Conservation (phyloP, 2,329 filamentous ascomycete genomes). For the Calonectria henricotiae region DNA sequence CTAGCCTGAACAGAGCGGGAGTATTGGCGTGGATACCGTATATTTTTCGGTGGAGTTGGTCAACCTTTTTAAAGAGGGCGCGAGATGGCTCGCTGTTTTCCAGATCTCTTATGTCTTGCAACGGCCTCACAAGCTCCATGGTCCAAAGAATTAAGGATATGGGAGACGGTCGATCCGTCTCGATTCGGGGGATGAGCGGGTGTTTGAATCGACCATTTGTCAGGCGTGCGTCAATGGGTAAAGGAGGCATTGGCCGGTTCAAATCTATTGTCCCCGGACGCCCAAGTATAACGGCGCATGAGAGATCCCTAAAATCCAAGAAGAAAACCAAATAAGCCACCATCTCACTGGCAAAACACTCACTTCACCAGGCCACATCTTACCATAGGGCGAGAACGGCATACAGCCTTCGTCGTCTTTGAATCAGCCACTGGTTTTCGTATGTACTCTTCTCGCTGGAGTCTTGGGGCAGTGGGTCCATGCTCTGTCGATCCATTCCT, state of each 20-base stretch:
- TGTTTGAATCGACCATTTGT: slow-evolving; percentile 66
- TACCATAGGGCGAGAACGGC: slow-evolving; percentile 66
- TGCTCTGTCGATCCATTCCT: slow-evolving; percentile 70
- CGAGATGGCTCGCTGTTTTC: slow-evolving; percentile 72
- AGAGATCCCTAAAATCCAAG: slow-evolving; percentile 66
- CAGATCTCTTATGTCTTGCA: slow-evolving; percentile 71
- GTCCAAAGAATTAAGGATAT: slow-evolving; percentile 70
- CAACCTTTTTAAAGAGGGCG: slow-evolving; percentile 70
- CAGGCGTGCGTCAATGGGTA: slow-evolving; percentile 70
- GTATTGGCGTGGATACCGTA: slow-evolving; percentile 65
- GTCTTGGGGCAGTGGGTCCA: slow-evolving; percentile 67
- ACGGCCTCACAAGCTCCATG: slow-evolving; percentile 64
- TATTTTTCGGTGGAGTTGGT: slow-evolving; percentile 69
- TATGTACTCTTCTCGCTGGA: slow-evolving; percentile 66
- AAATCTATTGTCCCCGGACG: slow-evolving; percentile 72
- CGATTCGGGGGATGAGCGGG: slow-evolving; percentile 65
- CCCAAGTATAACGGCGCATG: slow-evolving; percentile 69
- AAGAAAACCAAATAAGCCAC: neutral
- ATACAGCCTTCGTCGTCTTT: slow-evolving; percentile 72
- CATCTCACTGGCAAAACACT: neutral
- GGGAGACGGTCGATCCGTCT: slow-evolving; percentile 71
- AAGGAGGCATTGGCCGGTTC: slow-evolving; percentile 63
- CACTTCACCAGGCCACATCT: slow-evolving; percentile 13
- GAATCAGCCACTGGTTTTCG: slow-evolving; percentile 73
- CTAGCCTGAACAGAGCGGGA: slow-evolving; percentile 69